Base-by-base conservation (phyloP, 2,329 filamentous ascomycete species). In the Stagonosporopsis cucurbitacearum region DNA sequence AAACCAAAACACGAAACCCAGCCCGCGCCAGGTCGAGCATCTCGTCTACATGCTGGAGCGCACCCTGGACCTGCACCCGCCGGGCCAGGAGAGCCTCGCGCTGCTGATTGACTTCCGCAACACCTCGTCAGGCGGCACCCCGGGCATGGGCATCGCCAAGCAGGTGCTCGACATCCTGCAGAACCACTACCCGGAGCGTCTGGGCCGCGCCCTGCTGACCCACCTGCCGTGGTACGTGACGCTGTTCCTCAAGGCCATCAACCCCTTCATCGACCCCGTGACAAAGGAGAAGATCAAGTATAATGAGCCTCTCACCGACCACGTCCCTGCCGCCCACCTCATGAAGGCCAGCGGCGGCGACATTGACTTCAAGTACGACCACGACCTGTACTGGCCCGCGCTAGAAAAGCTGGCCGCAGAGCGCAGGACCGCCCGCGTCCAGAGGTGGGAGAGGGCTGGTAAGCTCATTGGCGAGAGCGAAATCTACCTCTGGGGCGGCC, bases 271-370 rank as follows among this genome's bases (percentile, higher is more conserved):
- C 78, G 95, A 99, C 77, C 95, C 95, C 7, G 80, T 93, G 68
- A 99, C 95, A 9, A 87, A 90, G 55, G 88, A 95, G 71, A 99
- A 99, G 82, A 88, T 99, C 80, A 96, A 95, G 80, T 97, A 96
- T 83, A 97, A 98, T 81, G 92, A 96, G 75, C 90, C 96, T 72
- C 88, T 96, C 80, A 84, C 83, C 65, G 81, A 90, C 64, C 92
- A 92, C 74, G 89, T 99, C 19, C 92, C 92, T 5, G 77, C 87
- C 7, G 82, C 88, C 68, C 94, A 98, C 74, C 85, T 99, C 49
- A 90, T 92, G 88, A 88, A 87, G 67, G 82, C 87, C 54, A 87
- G 90, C 68, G 87, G 88, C 43, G 94, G 95, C 54, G 84, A 91
- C 45, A 84, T 96, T 59, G 85, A 93, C 57, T 98, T 99, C 73